Percentiles rank a stretch among this genome's conserved stretches.
These are phyloP conservation scores for Entoloma clypeatum DNA, from an alignment of 1,284 basidiomycete genomes.

Conservation along the genomic window DNA sequence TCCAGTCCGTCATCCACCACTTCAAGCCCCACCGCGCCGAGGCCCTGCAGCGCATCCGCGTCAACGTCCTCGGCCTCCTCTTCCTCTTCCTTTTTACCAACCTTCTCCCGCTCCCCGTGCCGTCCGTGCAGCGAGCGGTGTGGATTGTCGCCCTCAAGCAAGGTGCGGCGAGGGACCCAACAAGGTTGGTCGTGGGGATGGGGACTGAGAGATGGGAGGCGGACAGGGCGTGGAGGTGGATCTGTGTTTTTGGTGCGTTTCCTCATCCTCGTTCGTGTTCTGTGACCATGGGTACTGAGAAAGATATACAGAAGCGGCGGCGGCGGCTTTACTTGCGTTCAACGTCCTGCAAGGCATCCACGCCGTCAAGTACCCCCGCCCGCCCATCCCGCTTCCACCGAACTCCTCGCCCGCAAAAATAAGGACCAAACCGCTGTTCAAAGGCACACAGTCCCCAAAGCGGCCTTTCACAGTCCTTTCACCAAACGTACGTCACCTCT, in stretches of 20 bases:
- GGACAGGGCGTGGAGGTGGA: slow-evolving; percentile 33
- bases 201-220: slow-evolving; percentile 25
- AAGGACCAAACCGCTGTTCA: too few species aligned
- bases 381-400: too few species aligned
- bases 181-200: too few species aligned
- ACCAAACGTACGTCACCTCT: too few species aligned
- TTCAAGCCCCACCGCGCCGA: slow-evolving; percentile 55
- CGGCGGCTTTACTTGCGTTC: slow-evolving; percentile 39
- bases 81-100: slow-evolving; percentile 46
- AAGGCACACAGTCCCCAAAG: too few species aligned
- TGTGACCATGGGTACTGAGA: not conserved
- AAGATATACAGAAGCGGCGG: slow-evolving; percentile 37
- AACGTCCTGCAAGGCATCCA: slow-evolving; percentile 55
- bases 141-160: slow-evolving; percentile 21
- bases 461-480: too few species aligned
- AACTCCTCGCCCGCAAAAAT: too few species aligned
- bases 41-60: slow-evolving; percentile 50
- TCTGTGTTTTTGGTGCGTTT: slow-evolving; percentile 33
- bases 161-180: too few species aligned
- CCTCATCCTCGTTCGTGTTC: not conserved
- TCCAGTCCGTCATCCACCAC: slow-evolving; percentile 15
- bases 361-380: too few species aligned
- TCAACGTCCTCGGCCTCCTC: slow-evolving; percentile 43
- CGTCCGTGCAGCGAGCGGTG: slow-evolving; percentile 35
- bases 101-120: slow-evolving; percentile 49